phyloP scores from a whole-genome alignment of 2,329 filamentous ascomycete genomes.

The Neonectria punicea region DNA sequence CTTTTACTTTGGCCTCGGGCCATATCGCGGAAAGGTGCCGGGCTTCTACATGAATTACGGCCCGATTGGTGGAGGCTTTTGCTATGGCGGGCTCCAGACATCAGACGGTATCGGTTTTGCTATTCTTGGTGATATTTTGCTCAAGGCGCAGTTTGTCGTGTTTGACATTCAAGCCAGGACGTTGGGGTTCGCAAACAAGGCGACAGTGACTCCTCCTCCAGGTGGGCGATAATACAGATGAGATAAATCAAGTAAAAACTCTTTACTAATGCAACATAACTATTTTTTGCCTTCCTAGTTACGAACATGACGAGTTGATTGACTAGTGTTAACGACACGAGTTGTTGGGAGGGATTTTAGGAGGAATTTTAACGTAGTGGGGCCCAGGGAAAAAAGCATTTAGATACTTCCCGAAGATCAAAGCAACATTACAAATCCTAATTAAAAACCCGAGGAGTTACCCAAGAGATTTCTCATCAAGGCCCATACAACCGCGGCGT shows the following conservation, averaged over 20 bases:
- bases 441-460: neutral
- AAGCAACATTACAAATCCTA: conserved; percentile 20
- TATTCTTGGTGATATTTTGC: conserved; percentile 54
- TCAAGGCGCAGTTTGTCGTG: conserved; percentile 58
- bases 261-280: conserved; percentile 6
- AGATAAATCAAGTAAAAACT: neutral
- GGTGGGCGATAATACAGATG: neutral
- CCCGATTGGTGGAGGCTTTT: conserved; percentile 37
- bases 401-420: neutral
- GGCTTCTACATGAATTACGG: conserved; percentile 53
- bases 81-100: conserved; percentile 53
- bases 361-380: neutral
- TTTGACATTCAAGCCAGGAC: conserved; percentile 48
- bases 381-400: neutral
- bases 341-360: no score
- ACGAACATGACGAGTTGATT: neutral
- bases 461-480: neutral
- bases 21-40: conserved; percentile 49
- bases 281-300: neutral
- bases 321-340: no score
- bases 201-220: conserved; percentile 20
- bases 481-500: neutral
- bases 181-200: conserved; percentile 55
- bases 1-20: conserved; percentile 49
- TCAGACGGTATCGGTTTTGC: conserved; percentile 50